Conservation (phyloP, 495 filamentous ascomycete species). For the Aspergillus campestris region DNA sequence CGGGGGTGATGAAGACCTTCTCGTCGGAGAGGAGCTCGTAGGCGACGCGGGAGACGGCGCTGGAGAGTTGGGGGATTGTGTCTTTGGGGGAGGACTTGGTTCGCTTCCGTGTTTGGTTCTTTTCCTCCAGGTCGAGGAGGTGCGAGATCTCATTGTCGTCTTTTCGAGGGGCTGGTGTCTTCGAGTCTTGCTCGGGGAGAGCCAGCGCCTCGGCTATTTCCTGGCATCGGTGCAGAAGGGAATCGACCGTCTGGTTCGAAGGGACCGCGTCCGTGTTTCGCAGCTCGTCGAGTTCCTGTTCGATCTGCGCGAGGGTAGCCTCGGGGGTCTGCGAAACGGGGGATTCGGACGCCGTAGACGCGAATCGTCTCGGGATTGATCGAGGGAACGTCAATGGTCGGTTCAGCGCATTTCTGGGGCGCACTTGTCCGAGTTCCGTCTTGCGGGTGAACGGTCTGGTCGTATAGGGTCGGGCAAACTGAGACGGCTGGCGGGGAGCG, state of each 20-base stretch:
- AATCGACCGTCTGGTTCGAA: slow-evolving; percentile 29
- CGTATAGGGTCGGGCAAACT: slow-evolving; percentile 14
- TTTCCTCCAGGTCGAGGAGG: slow-evolving; percentile 45
- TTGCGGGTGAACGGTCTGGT: slow-evolving; percentile 3
- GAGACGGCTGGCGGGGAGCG: slow-evolving; percentile 11
- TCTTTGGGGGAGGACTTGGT: slow-evolving; percentile 9
- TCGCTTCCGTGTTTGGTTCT: slow-evolving; percentile 16
- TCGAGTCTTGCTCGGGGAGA: slow-evolving; percentile 19
- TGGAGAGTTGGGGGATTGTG: slow-evolving; percentile 20
- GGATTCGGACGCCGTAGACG: slow-evolving; percentile 9
- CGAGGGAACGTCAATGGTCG: neutral
- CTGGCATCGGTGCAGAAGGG: slow-evolving; percentile 38
- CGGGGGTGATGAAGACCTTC: slow-evolving; percentile 70
- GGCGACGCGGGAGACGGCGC: slow-evolving; percentile 44
- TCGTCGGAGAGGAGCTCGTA: slow-evolving; percentile 64
- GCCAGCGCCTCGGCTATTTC: slow-evolving; percentile 28
- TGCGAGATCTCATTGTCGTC: slow-evolving; percentile 39
- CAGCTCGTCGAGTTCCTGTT: slow-evolving; percentile 18
- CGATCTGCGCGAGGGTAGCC: slow-evolving; percentile 19
- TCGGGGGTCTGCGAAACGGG: slow-evolving; percentile 5
- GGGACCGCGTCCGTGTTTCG: slow-evolving; percentile 28
- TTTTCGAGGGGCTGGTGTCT: slow-evolving; percentile 6
- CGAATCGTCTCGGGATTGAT: slow-evolving; percentile 4
- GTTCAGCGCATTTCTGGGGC: slow-evolving; percentile 5
- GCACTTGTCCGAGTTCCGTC: slow-evolving; percentile 11